Evolutionary conservation across 202 grass and related monocot species (phyloP), one percentile per base, ranked within the genome.

Genomic region (Thinopyrum obtusiflorum): DNA sequence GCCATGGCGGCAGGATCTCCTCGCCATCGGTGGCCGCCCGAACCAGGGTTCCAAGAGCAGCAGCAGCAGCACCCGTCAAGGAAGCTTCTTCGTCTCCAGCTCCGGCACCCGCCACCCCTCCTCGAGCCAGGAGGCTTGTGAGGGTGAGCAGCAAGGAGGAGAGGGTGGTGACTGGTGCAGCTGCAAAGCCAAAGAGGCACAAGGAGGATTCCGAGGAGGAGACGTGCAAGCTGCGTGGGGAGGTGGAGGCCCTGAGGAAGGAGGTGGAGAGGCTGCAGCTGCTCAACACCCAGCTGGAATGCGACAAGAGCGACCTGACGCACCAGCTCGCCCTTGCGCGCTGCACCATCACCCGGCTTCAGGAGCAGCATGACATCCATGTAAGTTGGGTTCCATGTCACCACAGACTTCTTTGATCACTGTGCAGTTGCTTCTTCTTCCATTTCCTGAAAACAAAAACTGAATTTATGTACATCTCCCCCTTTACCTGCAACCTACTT

Each of bases 261-360:
- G 87, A 93, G 89, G 79, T 94, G 81, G 83, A 94, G 67, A 92
- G 88, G 84, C 86, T 98, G 79, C 88, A 82, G 74, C 86, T 61
- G 29, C 26, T 81, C 74, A 92, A 98, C 84, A 68, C 61, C 73
- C 84, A 94, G 53, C 76, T 98, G 61, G 84, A 93, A 60, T 29
- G 47, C 40, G 79, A 92, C 63, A 94, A 90, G n/a, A 89, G 81
- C 77, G 80, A n/a, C 49, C 78, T 94, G 23, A 68, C 73, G 23
- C 74, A 70, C 13, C 85, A 92, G 80, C 68, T 95, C 60, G 11
- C 70, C 17, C 59, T 84, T 5, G 62, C 42, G 4, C 65, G 60
- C 73, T 27, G 83, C 93, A 49, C 79, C 61, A 82, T 84, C 70
- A 26, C 59, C 21, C 78, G 69, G 17, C 88, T 95, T 78, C 83